Evolutionary conservation across 352 stramenopile species (phyloP).

Genomic region (Saprolegnia parasitica): DNA sequence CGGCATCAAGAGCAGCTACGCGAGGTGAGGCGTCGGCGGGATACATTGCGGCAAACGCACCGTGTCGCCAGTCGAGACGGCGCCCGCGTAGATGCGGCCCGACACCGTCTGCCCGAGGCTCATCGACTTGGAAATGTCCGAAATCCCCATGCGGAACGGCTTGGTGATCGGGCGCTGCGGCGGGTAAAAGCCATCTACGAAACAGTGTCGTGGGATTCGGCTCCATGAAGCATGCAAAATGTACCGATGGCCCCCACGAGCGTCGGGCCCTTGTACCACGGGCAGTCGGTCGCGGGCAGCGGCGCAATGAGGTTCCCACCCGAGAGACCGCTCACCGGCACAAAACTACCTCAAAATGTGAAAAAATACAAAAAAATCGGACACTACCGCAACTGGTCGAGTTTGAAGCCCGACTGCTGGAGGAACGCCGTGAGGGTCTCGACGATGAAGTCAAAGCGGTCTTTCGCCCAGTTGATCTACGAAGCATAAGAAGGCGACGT

Average conservation of each 20-base stretch:
- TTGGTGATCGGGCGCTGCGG: constrained; percentile 76
- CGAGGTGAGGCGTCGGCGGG: background rate
- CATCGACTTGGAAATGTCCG: constrained; percentile 83
- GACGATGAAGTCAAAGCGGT: constrained; percentile 74
- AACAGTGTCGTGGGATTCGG: background rate
- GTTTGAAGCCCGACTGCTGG: constrained; percentile 61
- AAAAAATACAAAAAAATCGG: background rate
- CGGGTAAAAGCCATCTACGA: constrained; percentile 59
- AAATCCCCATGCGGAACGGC: constrained; percentile 80
- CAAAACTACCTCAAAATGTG: constrained; percentile 42
- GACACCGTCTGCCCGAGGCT: constrained; percentile 72
- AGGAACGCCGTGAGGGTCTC: constrained; percentile 72
- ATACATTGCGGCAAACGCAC: constrained; percentile 34
- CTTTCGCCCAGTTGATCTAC: constrained; percentile 62
- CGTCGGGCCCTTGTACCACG: constrained; percentile 75
- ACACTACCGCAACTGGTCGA: constrained; percentile 57
- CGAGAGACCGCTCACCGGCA: constrained; percentile 82
- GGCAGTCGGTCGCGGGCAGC: constrained; percentile 42
- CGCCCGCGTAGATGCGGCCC: constrained; percentile 80
- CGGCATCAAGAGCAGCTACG: constrained; percentile 60
- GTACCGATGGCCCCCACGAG: constrained; percentile 75
- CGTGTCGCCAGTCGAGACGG: constrained; percentile 58
- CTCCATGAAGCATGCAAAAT: background rate
- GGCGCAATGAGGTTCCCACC: constrained; percentile 78
- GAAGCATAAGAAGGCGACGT: background rate